These are phyloP conservation scores for Trichoderma gamsii DNA, from an alignment of 495 filamentous ascomycete species.

Conservation along the genomic window DNA sequence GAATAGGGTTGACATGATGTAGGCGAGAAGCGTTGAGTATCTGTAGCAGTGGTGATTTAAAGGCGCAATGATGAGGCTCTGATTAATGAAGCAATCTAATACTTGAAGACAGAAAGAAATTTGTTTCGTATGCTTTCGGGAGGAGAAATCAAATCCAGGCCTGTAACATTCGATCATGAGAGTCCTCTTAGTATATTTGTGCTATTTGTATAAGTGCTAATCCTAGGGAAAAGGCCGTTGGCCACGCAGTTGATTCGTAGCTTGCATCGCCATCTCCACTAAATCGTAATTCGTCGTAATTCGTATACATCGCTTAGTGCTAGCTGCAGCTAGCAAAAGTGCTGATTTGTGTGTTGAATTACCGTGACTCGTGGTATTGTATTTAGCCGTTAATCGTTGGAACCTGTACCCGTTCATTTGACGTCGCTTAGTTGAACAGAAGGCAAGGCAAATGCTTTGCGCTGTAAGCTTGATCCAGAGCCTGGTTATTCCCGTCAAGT, in stretches of 20 bases:
- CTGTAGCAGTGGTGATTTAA: background rate
- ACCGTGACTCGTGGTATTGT: background rate
- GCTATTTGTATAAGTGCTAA: no score
- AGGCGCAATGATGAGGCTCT: no score
- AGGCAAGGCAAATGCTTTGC: background rate
- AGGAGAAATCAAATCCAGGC: no score
- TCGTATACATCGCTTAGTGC: background rate
- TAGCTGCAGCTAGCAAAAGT: background rate
- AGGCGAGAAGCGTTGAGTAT: background rate
- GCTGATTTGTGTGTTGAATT: background rate
- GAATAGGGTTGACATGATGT: background rate
- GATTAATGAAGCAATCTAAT: no score
- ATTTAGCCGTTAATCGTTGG: background rate
- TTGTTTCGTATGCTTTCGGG: background rate
- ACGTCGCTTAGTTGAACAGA: background rate
- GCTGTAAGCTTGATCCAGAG: background rate
- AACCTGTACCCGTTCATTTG: background rate
- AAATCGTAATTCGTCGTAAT: background rate
- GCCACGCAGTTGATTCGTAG: background rate
- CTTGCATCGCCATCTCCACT: background rate
- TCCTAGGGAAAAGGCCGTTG: no score
- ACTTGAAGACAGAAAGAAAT: background rate
- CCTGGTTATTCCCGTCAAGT: background rate
- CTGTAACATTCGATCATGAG: no score
- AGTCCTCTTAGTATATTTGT: no score